A percentile compares a stretch with the other conserved stretches of the same genome.
Evolutionary conservation across 768 basidiomycete species (phyloP).

Genomic region (Auriscalpium microsporum): DNA sequence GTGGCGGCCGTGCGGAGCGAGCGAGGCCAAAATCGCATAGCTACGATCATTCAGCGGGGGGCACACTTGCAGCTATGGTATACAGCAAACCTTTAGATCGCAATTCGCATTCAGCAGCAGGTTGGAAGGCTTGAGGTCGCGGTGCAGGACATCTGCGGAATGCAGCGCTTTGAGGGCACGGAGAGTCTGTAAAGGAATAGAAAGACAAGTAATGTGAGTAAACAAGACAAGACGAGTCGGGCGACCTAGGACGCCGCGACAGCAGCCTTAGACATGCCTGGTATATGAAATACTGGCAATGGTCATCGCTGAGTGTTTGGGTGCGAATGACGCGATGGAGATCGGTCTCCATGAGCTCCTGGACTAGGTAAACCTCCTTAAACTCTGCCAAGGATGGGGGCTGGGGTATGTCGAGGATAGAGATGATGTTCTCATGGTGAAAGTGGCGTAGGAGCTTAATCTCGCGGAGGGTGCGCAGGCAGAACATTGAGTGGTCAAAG

Average conservation of each 20-base stretch:
- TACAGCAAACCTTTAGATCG: conserved; percentile 70
- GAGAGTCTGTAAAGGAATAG: conserved; percentile 48
- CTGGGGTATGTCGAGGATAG: conserved; percentile 87
- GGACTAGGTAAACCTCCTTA: conserved; percentile 73
- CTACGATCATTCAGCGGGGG: conserved; percentile 25
- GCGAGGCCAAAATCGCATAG: conserved; percentile 86
- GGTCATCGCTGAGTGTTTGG: conserved; percentile 89
- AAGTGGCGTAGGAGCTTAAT: conserved; percentile 91
- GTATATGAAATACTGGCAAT: conserved; percentile 96
- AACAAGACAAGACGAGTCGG: background rate
- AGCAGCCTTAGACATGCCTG: conserved; percentile 44
- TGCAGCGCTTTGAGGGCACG: conserved; percentile 93
- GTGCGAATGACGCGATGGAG: conserved; percentile 94
- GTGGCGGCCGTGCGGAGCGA: conserved; percentile 66
- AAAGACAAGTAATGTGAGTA: background rate
- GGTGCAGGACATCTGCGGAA: conserved; percentile 88
- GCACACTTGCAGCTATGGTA: background rate
- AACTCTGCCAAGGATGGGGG: conserved; percentile 68
- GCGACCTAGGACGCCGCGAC: background rate
- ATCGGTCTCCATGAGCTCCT: conserved; percentile 90
- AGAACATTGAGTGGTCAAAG: conserved; percentile 95
- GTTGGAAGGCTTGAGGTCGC: conserved; percentile 95
- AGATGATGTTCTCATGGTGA: conserved; percentile 84
- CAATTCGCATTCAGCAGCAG: conserved; percentile 93
- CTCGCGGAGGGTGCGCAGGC: conserved; percentile 83